These are phyloP conservation scores for Trypanosoma boissoni DNA, from an alignment of 208 protist genomes.

Conservation along the genomic window DNA sequence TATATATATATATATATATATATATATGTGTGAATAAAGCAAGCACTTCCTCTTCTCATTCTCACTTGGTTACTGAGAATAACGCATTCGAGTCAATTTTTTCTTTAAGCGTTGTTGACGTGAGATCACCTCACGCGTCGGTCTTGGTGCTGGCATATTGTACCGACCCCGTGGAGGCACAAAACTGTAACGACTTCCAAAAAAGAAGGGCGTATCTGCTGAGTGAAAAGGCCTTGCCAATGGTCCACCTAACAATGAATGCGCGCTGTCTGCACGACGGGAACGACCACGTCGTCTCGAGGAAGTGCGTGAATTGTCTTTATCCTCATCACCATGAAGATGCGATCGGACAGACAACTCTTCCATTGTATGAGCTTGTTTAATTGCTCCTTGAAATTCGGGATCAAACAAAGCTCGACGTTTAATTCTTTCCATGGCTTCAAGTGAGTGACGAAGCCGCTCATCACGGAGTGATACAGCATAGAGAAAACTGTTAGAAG, in stretches of 20 bases:
- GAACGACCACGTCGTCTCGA: conserved; percentile 1
- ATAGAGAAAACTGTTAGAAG: conserved; percentile 67
- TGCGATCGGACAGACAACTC: conserved; percentile 36
- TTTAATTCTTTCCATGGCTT: conserved; percentile 70
- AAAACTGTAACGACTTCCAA: conserved; percentile 45
- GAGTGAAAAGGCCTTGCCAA: conserved; percentile 35
- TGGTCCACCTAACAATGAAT: conserved; percentile 21
- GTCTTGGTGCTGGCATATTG: conserved; percentile 55
- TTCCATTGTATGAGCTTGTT: conserved; percentile 49
- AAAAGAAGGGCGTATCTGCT: conserved; percentile 78
- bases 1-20: not conserved
- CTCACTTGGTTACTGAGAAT: conserved; percentile 7
- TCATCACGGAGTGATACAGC: conserved; percentile 44
- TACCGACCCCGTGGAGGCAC: conserved; percentile 65
- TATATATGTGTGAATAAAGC: not conserved
- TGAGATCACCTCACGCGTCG: conserved; percentile 40
- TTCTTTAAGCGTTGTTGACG: conserved; percentile 25
- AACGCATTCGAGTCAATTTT: conserved; percentile 21
- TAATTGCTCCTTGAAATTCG: conserved; percentile 68
- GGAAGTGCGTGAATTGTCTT: not conserved
- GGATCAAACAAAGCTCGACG: conserved; percentile 64
- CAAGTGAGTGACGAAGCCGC: conserved; percentile 37
- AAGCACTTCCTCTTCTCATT: not conserved
- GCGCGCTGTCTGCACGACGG: not conserved
- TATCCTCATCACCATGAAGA: conserved; percentile 16